Conservation (phyloP, 1,139 yeast genomes). For the Taphrina flavorubra region DNA sequence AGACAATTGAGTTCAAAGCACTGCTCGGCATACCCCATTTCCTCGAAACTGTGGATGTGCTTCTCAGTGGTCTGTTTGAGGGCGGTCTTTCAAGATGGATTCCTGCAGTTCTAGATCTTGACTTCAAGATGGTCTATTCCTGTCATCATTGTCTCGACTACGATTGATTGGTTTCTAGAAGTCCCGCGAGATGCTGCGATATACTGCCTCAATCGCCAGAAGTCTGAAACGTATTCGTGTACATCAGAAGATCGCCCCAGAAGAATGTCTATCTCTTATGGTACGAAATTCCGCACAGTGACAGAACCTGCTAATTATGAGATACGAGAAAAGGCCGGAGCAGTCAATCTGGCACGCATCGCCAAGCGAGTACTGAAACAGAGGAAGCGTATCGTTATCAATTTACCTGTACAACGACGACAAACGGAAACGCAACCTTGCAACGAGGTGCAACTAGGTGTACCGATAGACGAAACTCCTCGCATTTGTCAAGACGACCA, state of each 20-base stretch:
- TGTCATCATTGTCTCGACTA: too few relatives aligned
- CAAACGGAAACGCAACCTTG: background rate
- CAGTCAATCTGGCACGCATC: background rate
- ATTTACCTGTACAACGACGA: background rate
- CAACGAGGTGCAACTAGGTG: background rate
- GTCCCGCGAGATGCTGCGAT: background rate
- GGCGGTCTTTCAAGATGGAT: background rate
- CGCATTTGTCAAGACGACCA: background rate
- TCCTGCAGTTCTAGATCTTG: conserved; percentile 3
- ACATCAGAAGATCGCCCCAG: background rate
- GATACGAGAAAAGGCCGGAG: background rate
- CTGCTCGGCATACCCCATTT: background rate
- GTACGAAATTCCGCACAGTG: background rate
- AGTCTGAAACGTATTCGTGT: conserved; percentile 1
- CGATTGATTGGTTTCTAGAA: background rate
- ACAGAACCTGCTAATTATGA: background rate
- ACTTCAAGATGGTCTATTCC: conserved; percentile 2
- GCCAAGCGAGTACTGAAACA: conserved; percentile 1
- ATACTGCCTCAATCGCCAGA: conserved; percentile 12
- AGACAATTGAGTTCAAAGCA: background rate
- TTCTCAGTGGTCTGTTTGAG: conserved; percentile 1
- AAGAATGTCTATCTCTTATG: background rate
- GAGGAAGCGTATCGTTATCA: background rate
- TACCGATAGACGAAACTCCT: background rate
- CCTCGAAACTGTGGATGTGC: background rate